Conservation (phyloP, 2,329 filamentous ascomycete species). For the Verruconis gallopava region DNA sequence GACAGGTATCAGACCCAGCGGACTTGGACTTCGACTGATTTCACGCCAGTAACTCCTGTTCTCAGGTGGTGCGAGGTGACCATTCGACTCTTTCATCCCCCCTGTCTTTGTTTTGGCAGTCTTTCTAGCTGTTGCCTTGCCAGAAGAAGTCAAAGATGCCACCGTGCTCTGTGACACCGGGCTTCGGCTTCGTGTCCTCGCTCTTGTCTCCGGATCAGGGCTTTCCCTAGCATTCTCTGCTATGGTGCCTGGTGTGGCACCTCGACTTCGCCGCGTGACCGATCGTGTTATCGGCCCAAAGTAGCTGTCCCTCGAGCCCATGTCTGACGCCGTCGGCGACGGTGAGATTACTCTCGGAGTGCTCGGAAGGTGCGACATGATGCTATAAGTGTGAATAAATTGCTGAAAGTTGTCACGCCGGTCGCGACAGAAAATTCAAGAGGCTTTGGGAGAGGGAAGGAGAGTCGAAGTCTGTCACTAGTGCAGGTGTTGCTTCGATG, state of each 20-base stretch:
- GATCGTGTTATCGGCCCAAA: constrained; percentile 67
- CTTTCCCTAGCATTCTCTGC: constrained; percentile 37
- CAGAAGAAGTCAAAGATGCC: constrained; percentile 3
- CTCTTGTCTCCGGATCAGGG: constrained; percentile 40
- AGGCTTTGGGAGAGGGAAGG: no score
- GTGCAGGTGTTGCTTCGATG: no score
- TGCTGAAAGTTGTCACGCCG: no score
- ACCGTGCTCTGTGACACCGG: constrained; percentile 32
- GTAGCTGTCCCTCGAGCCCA: constrained; percentile 45
- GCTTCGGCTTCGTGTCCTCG: constrained; percentile 59
- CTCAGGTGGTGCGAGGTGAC: constrained; percentile 54
- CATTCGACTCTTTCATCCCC: constrained; percentile 36
- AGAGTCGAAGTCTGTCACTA: no score
- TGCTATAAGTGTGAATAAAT: no score
- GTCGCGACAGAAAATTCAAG: no score
- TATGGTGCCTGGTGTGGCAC: constrained; percentile 41
- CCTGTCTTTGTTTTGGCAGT: constrained; percentile 21
- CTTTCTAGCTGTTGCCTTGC: constrained; percentile 16
- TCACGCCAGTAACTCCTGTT: constrained; percentile 59
- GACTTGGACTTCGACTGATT: constrained; percentile 82
- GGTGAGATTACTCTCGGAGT: constrained; percentile 85
- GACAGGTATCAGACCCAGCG: constrained; percentile 86
- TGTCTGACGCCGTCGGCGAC: constrained; percentile 60
- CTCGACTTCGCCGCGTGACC: constrained; percentile 42
- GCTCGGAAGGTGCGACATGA: constrained; percentile 42